These are phyloP conservation scores for Fraxinus latifolia DNA, from an alignment of 305 asterid genomes.

Conservation along the genomic window DNA sequence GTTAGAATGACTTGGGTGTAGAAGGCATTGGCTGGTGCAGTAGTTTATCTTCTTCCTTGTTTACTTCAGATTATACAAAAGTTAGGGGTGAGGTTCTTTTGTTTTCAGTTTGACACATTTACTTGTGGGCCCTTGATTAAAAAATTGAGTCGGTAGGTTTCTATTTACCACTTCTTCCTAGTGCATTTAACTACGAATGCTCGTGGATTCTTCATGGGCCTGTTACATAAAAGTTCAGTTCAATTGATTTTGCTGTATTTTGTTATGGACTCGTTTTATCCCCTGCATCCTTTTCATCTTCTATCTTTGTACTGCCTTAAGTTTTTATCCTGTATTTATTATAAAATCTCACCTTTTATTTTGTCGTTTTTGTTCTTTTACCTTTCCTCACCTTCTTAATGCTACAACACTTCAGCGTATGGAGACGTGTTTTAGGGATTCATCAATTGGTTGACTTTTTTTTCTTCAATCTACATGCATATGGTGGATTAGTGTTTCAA, in stretches of 20 bases:
- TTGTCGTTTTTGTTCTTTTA: not conserved
- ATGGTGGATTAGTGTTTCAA: not conserved
- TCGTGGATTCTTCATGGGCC: not conserved
- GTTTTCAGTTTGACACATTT: not conserved
- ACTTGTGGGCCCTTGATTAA: not conserved
- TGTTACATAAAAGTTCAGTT: not conserved
- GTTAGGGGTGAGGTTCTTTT: not conserved
- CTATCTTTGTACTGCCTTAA: not conserved
- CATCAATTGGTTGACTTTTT: not conserved
- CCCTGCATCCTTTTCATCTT: not conserved
- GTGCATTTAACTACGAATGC: not conserved
- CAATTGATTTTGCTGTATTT: not conserved
- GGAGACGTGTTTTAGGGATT: not conserved
- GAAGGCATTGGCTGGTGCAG: slow-evolving; percentile 13
- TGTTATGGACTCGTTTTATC: not conserved
- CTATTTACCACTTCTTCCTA: not conserved
- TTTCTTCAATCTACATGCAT: not conserved
- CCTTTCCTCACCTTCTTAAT: not conserved
- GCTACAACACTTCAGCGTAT: not conserved
- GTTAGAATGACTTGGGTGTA: not conserved
- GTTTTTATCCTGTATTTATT: not conserved
- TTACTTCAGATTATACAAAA: not conserved
- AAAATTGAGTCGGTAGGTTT: not conserved
- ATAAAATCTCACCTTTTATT: not conserved
- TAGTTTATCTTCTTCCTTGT: not conserved